Base-by-base conservation (phyloP, 1,284 basidiomycete species). In the Exsudoporus floridanus region DNA sequence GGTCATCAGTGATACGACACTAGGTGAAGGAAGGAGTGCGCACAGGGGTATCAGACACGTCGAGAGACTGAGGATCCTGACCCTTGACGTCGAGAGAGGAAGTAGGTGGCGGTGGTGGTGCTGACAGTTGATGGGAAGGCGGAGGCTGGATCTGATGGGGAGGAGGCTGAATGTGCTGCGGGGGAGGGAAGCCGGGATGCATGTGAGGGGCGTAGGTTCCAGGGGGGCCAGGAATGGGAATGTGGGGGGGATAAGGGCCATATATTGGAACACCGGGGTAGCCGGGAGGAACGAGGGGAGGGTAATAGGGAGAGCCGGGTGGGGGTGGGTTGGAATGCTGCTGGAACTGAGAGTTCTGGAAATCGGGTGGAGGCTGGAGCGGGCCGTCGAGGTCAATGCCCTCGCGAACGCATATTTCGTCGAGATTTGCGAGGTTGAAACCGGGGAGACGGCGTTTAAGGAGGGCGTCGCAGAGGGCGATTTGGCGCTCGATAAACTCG, bases 401-500 rank as follows among this genome's bases (percentile, higher is more conserved):
- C 58, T 88, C 86, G 40, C 83, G 75, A 10, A 73, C 75, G 43
- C 83, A 74, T 47, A 84, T 72, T 0, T 83, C 81, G 33, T 90
- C 86, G 63, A 91, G 73, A 57, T 77, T 78, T 3, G 82, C 79
- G 52, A 90, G 74, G 43, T 77, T 74, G 67, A 90, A 91, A 53
- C 75, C 78, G 4, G 83, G 83, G 51, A 83, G 74, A 60, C 82
- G 82, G 25, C 81, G 81, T 70, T 88, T 87, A 62, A 92, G 81
- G 38, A 92, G 80, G 14, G 83, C 84, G 54, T 83, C 81, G 63
- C 88, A 90, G 55, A 88, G 84, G 5, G 80, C 73, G 41, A 91
- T 79, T 72, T 88, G 84, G 56, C 81, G 78, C 73, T 92, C 90
- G 69, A 92, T 72, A 60, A 78, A 84, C 64, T 91, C 89, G 0